Percentiles rank a stretch among this genome's conserved stretches.
Evolutionary conservation across 2,329 filamentous ascomycete genomes (phyloP).

Genomic region (Albophoma yamanashiensis): DNA sequence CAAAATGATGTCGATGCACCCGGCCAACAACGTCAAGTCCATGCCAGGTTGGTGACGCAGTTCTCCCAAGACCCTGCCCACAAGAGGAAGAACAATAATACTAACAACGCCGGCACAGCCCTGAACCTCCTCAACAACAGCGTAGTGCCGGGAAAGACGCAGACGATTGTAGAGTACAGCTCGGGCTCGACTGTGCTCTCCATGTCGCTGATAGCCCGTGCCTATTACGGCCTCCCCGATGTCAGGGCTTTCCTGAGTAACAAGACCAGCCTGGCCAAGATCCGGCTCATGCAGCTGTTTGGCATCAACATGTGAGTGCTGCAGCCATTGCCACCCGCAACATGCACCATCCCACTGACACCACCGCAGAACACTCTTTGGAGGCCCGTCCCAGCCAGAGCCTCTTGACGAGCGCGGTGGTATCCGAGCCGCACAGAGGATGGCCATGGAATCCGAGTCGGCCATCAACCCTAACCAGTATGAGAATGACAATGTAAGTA

Average conservation of each 20-base stretch:
- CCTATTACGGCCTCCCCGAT: slow-evolving; percentile 38
- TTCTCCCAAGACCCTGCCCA: background rate
- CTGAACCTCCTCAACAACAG: slow-evolving; percentile 32
- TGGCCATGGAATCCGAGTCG: slow-evolving; percentile 28
- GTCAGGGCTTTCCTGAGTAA: slow-evolving; percentile 46
- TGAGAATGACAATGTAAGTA: slow-evolving; percentile 32
- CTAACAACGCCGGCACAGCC: slow-evolving; percentile 18
- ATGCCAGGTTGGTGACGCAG: slow-evolving; percentile 36
- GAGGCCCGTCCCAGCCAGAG: slow-evolving; percentile 47
- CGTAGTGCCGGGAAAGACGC: slow-evolving; percentile 23
- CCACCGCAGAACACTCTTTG: slow-evolving; percentile 36
- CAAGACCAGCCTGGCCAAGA: slow-evolving; percentile 42
- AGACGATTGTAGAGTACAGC: slow-evolving; percentile 48
- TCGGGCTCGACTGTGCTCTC: slow-evolving; percentile 53
- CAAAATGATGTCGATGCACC: slow-evolving; percentile 56
- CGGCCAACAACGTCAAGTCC: slow-evolving; percentile 54
- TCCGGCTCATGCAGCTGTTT: slow-evolving; percentile 49
- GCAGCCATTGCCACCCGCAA: too few relatives aligned
- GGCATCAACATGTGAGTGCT: slow-evolving; percentile 38
- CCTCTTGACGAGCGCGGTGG: slow-evolving; percentile 41
- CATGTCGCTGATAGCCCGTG: slow-evolving; percentile 42
- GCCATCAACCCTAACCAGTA: slow-evolving; percentile 46
- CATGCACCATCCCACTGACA: background rate
- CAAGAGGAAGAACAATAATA: background rate
- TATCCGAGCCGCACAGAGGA: slow-evolving; percentile 33